phyloP scores from a whole-genome alignment of 2,329 filamentous ascomycete genomes.

The Diaporthe sp. region DNA sequence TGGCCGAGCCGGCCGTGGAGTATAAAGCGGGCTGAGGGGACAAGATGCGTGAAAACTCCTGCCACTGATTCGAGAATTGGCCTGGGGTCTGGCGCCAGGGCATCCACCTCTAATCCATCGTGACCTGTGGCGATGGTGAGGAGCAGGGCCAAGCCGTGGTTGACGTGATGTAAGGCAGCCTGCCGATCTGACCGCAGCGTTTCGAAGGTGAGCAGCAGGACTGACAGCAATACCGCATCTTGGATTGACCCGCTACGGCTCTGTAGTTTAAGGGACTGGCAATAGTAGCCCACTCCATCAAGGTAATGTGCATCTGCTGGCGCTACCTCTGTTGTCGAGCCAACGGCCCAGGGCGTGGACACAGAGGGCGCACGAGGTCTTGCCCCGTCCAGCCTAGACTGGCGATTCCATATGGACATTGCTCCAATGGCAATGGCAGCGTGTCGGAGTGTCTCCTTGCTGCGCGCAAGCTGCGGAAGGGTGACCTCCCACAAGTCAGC shows the following conservation, averaged over 20 bases:
- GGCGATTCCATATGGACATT: not conserved
- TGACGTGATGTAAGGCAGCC: slow-evolving; percentile 1
- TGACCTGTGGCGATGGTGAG: slow-evolving; percentile 38
- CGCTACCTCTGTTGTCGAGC: not conserved
- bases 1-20: slow-evolving; percentile 38
- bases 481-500: slow-evolving; percentile 12
- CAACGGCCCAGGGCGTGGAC: not conserved
- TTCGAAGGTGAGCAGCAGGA: slow-evolving; percentile 44
- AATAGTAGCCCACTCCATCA: slow-evolving; percentile 48
- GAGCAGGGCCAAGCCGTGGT: slow-evolving; percentile 35
- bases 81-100: not conserved
- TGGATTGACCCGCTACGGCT: slow-evolving; percentile 32
- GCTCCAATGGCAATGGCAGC: slow-evolving; percentile 9
- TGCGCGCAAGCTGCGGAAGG: slow-evolving; percentile 7
- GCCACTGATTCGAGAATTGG: slow-evolving; percentile 9
- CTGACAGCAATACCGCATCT: slow-evolving; percentile 40
- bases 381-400: not conserved
- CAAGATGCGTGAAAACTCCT: not conserved
- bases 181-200: slow-evolving; percentile 40
- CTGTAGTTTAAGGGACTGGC: slow-evolving; percentile 46
- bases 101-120: slow-evolving; percentile 32
- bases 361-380: not conserved
- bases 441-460: not conserved
- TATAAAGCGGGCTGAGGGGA: slow-evolving; percentile 35
- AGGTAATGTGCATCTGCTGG: slow-evolving; percentile 42